phyloP scores from a whole-genome alignment of 257 asterid species.

The Scutellaria galericulata region DNA sequence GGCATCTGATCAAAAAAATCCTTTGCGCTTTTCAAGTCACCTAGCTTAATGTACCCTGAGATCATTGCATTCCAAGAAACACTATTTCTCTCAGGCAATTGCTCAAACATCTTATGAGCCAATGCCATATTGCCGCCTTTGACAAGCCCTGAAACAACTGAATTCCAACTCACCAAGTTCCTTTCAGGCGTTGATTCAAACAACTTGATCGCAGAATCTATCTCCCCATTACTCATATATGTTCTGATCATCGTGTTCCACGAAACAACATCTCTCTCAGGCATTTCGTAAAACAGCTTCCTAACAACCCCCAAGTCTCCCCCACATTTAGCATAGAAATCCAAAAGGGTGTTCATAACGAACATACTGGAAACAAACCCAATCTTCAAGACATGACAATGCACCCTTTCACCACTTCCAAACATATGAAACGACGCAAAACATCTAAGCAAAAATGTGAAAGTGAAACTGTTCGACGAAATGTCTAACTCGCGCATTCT shows the following conservation, averaged over 20 bases:
- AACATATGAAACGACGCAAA: conserved; percentile 46
- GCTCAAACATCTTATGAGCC: conserved; percentile 42
- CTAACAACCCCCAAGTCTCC: conserved; percentile 35
- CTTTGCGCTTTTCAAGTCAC: conserved; percentile 40
- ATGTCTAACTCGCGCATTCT: conserved; percentile 44
- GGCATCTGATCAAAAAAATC: conserved; percentile 50
- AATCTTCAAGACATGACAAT: conserved; percentile 45
- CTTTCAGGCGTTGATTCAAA: conserved; percentile 56
- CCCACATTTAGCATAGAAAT: conserved; percentile 51
- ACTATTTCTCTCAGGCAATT: conserved; percentile 44
- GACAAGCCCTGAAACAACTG: conserved; percentile 47
- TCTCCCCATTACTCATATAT: conserved; percentile 44
- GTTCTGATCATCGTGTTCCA: conserved; percentile 52
- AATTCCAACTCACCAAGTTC: conserved; percentile 53
- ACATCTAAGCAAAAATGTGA: conserved; percentile 52
- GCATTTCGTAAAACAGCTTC: conserved; percentile 47
- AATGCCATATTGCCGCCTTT: conserved; percentile 44
- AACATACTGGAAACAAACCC: conserved; percentile 45
- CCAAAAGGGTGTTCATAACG: conserved; percentile 50
- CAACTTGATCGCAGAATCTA: conserved; percentile 37
- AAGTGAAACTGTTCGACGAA: conserved; percentile 52
- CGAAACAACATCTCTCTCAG: conserved; percentile 46
- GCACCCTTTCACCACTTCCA: conserved; percentile 43
- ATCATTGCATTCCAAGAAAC: conserved; percentile 54
- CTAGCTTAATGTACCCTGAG: conserved; percentile 44